Base-by-base conservation (phyloP, 2,329 filamentous ascomycete species). In the Ambrosiella xylebori region DNA sequence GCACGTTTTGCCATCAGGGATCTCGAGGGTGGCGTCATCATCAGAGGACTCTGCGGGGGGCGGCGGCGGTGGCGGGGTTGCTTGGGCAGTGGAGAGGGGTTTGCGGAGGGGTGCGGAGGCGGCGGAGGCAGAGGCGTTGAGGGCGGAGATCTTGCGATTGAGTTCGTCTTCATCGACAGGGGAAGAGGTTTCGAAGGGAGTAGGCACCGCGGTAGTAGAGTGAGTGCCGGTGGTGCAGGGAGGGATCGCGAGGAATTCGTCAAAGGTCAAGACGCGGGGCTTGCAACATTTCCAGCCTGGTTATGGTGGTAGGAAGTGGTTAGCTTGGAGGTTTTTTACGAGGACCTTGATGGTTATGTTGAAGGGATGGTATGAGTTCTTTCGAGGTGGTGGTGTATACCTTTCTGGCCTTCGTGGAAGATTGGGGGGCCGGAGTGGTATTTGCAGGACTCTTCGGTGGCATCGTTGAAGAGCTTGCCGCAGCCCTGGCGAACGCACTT, bases 211-310 rank as follows among this genome's bases (percentile, higher is more conserved):
- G 62, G 93, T 86, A 11, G 88, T 89, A 60, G 87, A 93, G 74
- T 98, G 93, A 66, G 84, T 90, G 66, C 93, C 93, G 11, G 84
- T 86, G 35, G 93, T 95, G 77, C 93, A 98, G 41, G 93, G 91
- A 54, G 86, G 76, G 65, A 98, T 97, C 61, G 76, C 71, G 71
- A 98, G 87, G 76, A 98, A 98, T 73, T 98, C 93, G 72, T 98
- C 93, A 69, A 98, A 98, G 61, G 89, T 96, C 65, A 98, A 77
- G 65, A 97, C 89, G 66, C 93, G 86, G 59, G 90, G 85, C 73
- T 96, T 97, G 80, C 93, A 98, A 76, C 93, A 98, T 75, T 95
- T 94, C 91, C 93, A 97, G 68, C 93, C 91, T 96, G 66, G 45
- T 15, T 51, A 6, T 15, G 44, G 44, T 15, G 44, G 4, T 15